A percentile compares a stretch with the other conserved stretches of the same genome.
Evolutionary conservation across 2,329 filamentous ascomycete species (phyloP).

Genomic region (Trichophaea hybrida): DNA sequence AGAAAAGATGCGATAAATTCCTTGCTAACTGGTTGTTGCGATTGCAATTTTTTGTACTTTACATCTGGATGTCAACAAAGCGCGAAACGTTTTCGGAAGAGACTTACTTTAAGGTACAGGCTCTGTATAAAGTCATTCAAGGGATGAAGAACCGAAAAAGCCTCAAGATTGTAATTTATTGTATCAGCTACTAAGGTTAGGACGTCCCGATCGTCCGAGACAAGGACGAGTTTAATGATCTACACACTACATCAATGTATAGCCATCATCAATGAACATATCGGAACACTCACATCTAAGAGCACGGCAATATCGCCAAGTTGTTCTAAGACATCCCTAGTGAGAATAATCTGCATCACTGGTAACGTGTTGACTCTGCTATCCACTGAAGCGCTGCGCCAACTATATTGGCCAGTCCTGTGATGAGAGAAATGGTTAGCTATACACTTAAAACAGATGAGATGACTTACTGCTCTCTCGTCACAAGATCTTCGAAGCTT

Average conservation of each 20-base stretch:
- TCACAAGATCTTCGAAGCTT: not conserved
- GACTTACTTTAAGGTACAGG: conserved; percentile 39
- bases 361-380: conserved; percentile 36
- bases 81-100: not conserved
- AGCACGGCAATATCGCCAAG: conserved; percentile 65
- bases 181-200: conserved; percentile 47
- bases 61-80: conserved; percentile 3
- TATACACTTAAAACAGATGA: not conserved
- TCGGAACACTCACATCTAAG: conserved; percentile 38
- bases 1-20: conserved; percentile 45
- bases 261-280: not conserved
- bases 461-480: not conserved
- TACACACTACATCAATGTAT: not conserved
- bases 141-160: conserved; percentile 47
- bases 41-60: conserved; percentile 25
- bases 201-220: conserved; percentile 40
- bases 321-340: conserved; percentile 59
- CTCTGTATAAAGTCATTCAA: conserved; percentile 45
- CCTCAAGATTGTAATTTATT: conserved; percentile 43
- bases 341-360: conserved; percentile 45
- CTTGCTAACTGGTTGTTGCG: conserved; percentile 31
- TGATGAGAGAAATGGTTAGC: not conserved
- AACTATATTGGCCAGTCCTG: conserved; percentile 10
- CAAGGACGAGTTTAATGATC: conserved; percentile 45
- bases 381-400: conserved; percentile 29